Evolutionary conservation across 2,329 filamentous ascomycete genomes (phyloP).

Genomic region (Fusarium agapanthi): DNA sequence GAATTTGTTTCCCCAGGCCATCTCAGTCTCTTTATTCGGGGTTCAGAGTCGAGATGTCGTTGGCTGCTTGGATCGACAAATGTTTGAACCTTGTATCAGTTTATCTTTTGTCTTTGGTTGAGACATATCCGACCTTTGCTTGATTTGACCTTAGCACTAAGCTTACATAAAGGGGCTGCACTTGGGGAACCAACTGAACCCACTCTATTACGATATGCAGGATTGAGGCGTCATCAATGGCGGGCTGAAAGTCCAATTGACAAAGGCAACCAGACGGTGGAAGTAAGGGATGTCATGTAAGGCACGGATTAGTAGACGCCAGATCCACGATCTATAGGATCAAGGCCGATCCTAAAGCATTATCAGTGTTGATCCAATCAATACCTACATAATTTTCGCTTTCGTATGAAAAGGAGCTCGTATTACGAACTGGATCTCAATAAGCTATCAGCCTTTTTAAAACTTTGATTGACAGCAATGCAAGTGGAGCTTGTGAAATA

Average conservation of each 20-base stretch:
- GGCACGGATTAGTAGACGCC: neutral
- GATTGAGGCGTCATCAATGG: slow-evolving; percentile 13
- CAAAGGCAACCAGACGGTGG: neutral
- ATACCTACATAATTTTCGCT: slow-evolving; percentile 3
- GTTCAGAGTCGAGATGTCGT: neutral
- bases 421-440: neutral
- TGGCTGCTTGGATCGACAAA: neutral
- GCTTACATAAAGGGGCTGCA: slow-evolving; percentile 15
- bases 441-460: neutral
- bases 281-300: slow-evolving; percentile 8
- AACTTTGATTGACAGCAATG: neutral
- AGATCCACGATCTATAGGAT: neutral
- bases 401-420: neutral
- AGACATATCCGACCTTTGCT: neutral
- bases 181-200: neutral
- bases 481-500: slow-evolving; percentile 8
- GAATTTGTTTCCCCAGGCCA: neutral
- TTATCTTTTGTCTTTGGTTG: neutral
- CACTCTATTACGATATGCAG: slow-evolving; percentile 16
- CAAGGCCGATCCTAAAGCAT: neutral
- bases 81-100: neutral
- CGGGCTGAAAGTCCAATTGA: neutral
- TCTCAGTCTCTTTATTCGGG: neutral
- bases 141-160: neutral
- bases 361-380: neutral